Evolutionary conservation across 2,329 filamentous ascomycete species (phyloP), one percentile per base, ranked within the genome.

Genomic region (Emmonsiellopsis sp.): DNA sequence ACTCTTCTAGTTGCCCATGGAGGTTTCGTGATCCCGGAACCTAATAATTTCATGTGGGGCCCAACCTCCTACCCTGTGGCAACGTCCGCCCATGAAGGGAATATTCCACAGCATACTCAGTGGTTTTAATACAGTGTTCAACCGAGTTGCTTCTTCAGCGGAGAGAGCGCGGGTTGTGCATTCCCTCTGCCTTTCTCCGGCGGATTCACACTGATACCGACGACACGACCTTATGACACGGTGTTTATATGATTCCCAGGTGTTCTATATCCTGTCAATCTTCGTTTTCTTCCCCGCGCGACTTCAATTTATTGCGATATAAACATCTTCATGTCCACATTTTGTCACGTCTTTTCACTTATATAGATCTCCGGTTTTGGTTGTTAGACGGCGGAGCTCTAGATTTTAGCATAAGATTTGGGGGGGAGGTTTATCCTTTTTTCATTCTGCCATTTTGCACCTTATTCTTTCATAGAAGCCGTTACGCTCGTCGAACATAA

Each of bases 61-160:
- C 50, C 33, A 14, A n/a, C 39, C 6, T 6, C 49, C 2, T 43
- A 51, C 31, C 10, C 49, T 31, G 33, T 51, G 13, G 17, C 49
- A 33, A 10, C 37, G 6, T 51, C 55, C 31, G 59, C 58, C 11
- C 56, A 60, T 37, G 56, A 57, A 5, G 56, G 57, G 44, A 59
- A 61, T 32, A 47, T 39, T 36, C 51, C 37, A 32, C 51, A 14
- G 2, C 44, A 47, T 9, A 32, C 36, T 17, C 51, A 46, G 37
- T 43, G 40, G 49, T 51, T 33, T 14, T 51, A 33, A 43, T 39
- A 21, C 13, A 11, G 21, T 42, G 5, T 40, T 40, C 37, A 40
- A 11, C 37, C 37, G 11, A 40, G 14, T 40, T 40, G 11, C 14
- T 40, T 40, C 14, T 40, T 40, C 14, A 5, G 21, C 5, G 21